A percentile compares a stretch with the other conserved stretches of the same genome.
Evolutionary conservation across 2,329 filamentous ascomycete species (phyloP).

Genomic region (Sarocladiaceae sp.): DNA sequence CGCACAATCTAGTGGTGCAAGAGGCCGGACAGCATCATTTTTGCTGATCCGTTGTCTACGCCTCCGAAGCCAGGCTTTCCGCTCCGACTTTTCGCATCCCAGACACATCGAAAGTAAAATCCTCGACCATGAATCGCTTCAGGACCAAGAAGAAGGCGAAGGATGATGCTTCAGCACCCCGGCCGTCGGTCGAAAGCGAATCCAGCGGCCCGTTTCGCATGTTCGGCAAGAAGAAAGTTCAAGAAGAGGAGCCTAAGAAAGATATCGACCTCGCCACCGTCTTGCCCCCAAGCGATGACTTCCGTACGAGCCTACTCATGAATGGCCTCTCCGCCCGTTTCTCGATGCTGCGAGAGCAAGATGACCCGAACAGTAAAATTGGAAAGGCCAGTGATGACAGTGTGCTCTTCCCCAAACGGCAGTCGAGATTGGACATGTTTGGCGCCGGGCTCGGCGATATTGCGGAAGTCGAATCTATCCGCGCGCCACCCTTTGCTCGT

Average conservation of each 20-base stretch:
- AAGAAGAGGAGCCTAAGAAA: conserved; percentile 53
- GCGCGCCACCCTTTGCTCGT: conserved; percentile 55
- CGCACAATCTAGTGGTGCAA: too few species aligned
- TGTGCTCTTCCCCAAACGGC: conserved; percentile 76
- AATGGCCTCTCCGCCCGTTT: conserved; percentile 91
- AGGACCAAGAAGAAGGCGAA: conserved; percentile 67
- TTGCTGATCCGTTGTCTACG: too few species aligned
- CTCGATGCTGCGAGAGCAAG: conserved; percentile 93
- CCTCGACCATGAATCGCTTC: conserved; percentile 67
- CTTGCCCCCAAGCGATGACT: conserved; percentile 80
- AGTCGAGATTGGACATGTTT: conserved; percentile 74
- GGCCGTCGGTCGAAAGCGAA: conserved; percentile 53
- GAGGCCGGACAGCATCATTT: too few species aligned
- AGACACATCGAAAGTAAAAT: neutral
- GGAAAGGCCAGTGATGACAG: conserved; percentile 96
- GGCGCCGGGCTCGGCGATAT: conserved; percentile 69
- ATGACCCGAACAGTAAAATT: conserved; percentile 82
- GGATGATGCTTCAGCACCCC: conserved; percentile 45
- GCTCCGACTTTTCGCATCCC: too few species aligned
- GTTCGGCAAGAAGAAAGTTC: conserved; percentile 54
- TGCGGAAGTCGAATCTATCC: conserved; percentile 82
- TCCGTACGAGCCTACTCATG: conserved; percentile 94
- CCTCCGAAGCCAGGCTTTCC: too few species aligned
- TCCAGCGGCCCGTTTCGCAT: conserved; percentile 47
- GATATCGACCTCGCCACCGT: conserved; percentile 70